A percentile compares a stretch with the other conserved stretches of the same genome.
Evolutionary conservation across 805 yeast genomes (phyloP).

Genomic region (Alloascoidea hylecoeti): DNA sequence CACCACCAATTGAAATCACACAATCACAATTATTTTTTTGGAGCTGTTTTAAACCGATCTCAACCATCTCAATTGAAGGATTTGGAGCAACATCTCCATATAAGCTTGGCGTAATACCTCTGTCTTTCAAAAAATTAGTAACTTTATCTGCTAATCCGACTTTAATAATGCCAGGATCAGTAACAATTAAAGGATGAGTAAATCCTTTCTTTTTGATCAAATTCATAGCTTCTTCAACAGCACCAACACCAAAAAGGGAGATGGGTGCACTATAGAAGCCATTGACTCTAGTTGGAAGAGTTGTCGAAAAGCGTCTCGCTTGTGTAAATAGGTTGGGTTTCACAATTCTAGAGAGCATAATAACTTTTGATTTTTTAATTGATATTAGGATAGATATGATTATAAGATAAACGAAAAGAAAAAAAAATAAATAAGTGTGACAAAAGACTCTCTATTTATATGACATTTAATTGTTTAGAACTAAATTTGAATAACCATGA

Average conservation of each 20-base stretch:
- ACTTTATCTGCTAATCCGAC: slow-evolving; percentile 15
- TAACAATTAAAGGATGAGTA: slow-evolving; percentile 12
- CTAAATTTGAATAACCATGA: too few relatives aligned
- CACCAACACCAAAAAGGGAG: slow-evolving; percentile 14
- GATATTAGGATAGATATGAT: too few relatives aligned
- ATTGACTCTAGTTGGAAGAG: slow-evolving; percentile 8
- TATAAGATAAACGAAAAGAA: too few relatives aligned
- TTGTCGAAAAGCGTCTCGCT: too few relatives aligned
- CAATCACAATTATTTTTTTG: slow-evolving; percentile 9
- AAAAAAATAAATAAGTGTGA: too few relatives aligned
- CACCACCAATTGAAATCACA: slow-evolving; percentile 14
- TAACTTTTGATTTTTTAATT: too few relatives aligned
- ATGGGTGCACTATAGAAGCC: slow-evolving; percentile 13
- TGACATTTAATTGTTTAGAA: too few relatives aligned
- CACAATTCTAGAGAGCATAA: too few relatives aligned
- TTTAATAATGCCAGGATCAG: slow-evolving; percentile 17
- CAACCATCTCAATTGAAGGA: slow-evolving; percentile 10
- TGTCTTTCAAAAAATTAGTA: slow-evolving; percentile 9
- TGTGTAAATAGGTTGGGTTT: too few relatives aligned
- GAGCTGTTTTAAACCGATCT: slow-evolving; percentile 9
- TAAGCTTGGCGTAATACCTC: background rate
- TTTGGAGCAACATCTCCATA: slow-evolving; percentile 11
- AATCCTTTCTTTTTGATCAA: slow-evolving; percentile 8
- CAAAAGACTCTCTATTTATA: too few relatives aligned
- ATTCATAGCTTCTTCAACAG: slow-evolving; percentile 10